Evolutionary conservation across 2,329 filamentous ascomycete species (phyloP), one percentile per base, ranked within the genome.

Genomic region (Ilyonectria destructans): DNA sequence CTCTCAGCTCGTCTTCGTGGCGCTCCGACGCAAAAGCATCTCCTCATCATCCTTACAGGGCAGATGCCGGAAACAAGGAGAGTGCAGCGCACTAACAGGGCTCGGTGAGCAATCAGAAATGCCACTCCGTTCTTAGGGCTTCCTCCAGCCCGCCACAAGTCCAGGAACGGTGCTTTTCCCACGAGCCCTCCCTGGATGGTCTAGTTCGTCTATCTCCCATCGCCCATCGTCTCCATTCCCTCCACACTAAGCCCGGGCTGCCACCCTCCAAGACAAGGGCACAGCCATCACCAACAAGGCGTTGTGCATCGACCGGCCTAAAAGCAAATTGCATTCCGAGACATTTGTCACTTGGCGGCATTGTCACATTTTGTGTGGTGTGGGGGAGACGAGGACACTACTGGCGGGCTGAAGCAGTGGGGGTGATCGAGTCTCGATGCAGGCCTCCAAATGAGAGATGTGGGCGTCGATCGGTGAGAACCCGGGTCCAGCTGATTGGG

Each of bases 251-350:
- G 31, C 52, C 48, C 21, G 23, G 26, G 29, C 46, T 54, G 48
- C 7, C 13, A 19, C 40, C 26, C 35, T 56, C 35, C 49, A 49
- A 61, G 45, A 61, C 51, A 35, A 35, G 21, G 10, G 6, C 12
- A 35, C 33, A 5, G 37, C 33, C 51, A 49, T 26, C 52, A 35
- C 31, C 10, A 26, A 45, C n/a, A 60, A 51, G 46, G 48, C 21
- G 9, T 63, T 43, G 29, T 12, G 62, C 43, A 21, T 35, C 43
- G 43, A 35, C 62, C 51, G 40, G 15, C 6, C 40, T 46, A 64
- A 65, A 64, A 64, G 55, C 29, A 72, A 69, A 74, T 66, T 67
- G 43, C 62, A 54, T 67, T 65, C 65, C 57, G 43, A 75, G 68
- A 74, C 71, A 67, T 54, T 29, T 33, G 54, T n/a, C 13, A 58